Percentiles rank a stretch among this genome's conserved stretches.
Evolutionary conservation across 1,284 basidiomycete genomes (phyloP).

Genomic region (Vanrija sp.): DNA sequence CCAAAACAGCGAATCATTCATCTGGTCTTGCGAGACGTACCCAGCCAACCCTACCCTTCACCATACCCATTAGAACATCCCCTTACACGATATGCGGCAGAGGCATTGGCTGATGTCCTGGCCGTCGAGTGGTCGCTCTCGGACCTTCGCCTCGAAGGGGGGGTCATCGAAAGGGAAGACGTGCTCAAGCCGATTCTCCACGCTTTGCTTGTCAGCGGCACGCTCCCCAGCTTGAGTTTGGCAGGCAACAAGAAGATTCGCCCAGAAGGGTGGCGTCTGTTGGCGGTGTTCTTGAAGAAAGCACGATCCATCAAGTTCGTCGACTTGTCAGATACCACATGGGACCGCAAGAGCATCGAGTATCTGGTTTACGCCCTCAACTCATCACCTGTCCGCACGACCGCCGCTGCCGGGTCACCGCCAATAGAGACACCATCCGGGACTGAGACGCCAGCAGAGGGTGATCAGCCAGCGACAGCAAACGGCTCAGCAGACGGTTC

Average conservation of each 20-base stretch:
- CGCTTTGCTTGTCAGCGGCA: slow-evolving; percentile 77
- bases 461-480: slow-evolving; percentile 18
- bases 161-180: slow-evolving; percentile 70
- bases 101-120: slow-evolving; percentile 81
- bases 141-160: slow-evolving; percentile 71
- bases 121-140: slow-evolving; percentile 83
- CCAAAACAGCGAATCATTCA: slow-evolving; percentile 36
- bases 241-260: slow-evolving; percentile 82
- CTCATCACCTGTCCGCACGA: slow-evolving; percentile 10
- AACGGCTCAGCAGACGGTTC: slow-evolving; percentile 29
- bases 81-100: slow-evolving; percentile 64
- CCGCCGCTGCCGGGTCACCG: background rate
- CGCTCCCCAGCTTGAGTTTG: slow-evolving; percentile 76
- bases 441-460: background rate
- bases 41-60: slow-evolving; percentile 5
- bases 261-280: slow-evolving; percentile 68
- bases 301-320: slow-evolving; percentile 73
- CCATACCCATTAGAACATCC: slow-evolving; percentile 50
- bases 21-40: slow-evolving; percentile 26
- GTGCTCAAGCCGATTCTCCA: slow-evolving; percentile 87
- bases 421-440: background rate
- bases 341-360: slow-evolving; percentile 81
- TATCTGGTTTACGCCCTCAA: slow-evolving; percentile 70
- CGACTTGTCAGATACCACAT: slow-evolving; percentile 79
- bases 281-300: slow-evolving; percentile 74